Conservation (phyloP, 148 eudicot genomes). For the Nepenthes mirabilis region DNA sequence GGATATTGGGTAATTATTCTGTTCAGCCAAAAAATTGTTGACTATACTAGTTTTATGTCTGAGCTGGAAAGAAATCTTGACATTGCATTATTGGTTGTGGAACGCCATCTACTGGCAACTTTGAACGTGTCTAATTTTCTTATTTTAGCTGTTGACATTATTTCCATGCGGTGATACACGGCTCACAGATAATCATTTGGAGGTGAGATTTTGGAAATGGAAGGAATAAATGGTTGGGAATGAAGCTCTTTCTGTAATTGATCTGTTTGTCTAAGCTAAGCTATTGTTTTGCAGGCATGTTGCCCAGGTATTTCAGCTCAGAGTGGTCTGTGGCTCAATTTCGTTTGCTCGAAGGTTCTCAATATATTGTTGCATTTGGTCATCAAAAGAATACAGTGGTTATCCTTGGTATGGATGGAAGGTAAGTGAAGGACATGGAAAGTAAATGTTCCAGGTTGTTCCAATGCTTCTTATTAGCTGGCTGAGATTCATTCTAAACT, state of each 20-base stretch:
- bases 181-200: too few relatives aligned
- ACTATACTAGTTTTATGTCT: too few relatives aligned
- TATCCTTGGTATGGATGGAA: slow-evolving; percentile 80
- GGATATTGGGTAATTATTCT: too few relatives aligned
- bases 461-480: neutral
- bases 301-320: slow-evolving; percentile 86
- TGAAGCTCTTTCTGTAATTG: neutral
- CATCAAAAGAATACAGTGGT: slow-evolving; percentile 79
- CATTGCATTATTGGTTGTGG: too few relatives aligned
- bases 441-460: neutral
- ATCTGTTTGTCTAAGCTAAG: neutral
- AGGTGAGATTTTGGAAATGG: too few relatives aligned
- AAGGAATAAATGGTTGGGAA: neutral
- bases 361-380: slow-evolving; percentile 76
- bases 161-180: too few relatives aligned
- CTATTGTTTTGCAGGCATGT: slow-evolving; percentile 43
- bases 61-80: too few relatives aligned
- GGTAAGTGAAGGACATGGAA: slow-evolving; percentile 26
- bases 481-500: neutral
- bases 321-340: slow-evolving; percentile 91
- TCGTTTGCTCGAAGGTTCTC: slow-evolving; percentile 64
- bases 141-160: too few relatives aligned
- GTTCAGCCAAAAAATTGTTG: too few relatives aligned
- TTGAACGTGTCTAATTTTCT: too few relatives aligned
- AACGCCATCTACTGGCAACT: too few relatives aligned